Evolutionary conservation across 352 stramenopile genomes (phyloP), one percentile per base, ranked within the genome.

Genomic region (Aphanomyces astaci): DNA sequence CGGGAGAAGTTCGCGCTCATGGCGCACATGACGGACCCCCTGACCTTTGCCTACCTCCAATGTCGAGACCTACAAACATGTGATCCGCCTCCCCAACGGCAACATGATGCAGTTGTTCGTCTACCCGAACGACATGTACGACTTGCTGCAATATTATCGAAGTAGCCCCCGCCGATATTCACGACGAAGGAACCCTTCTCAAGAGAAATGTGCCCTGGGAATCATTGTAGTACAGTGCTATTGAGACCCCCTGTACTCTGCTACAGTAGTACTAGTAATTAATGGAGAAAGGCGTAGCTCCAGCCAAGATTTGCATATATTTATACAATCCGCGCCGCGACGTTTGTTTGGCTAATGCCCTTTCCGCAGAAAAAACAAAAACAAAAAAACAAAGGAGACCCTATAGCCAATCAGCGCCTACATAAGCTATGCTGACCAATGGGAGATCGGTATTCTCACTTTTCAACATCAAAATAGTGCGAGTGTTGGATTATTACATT

Each of bases 21-120:
- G 13, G 73, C 78, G 5, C 19, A 76, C 7, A 74, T 82, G 75
- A 82, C 75, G 25, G 75, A 80, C 33, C 76, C 76, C 2, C 48
- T 82, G 5, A 73, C 77, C 22, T 79, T 73, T 52, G 59, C 75
- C 32, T 71, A 49, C 4, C 27, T 72, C 13, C 3, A 54, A 43
- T 36, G 28, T 66, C 40, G 59, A 52, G 11, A 43, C 54, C 22
- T 66, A 54, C 30, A 19, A 66, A 30, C 33, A 66, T 36, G 10
- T 15, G 31, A 32, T 66, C 33, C 17, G 17, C 24, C 17, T 19
- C 4, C 59, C 59, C 22, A 28, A 22, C 22, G 9, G 11, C 25
- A 36, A 4, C 31, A 66, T 52, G n/a, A 66, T 25, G 56, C 22
- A 25, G 7, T 25, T 25, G 33, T 33, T 66, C 30, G 11, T 66